Evolutionary conservation across 2,329 filamentous ascomycete species (phyloP).

Genomic region (Ceratocystis destructans): DNA sequence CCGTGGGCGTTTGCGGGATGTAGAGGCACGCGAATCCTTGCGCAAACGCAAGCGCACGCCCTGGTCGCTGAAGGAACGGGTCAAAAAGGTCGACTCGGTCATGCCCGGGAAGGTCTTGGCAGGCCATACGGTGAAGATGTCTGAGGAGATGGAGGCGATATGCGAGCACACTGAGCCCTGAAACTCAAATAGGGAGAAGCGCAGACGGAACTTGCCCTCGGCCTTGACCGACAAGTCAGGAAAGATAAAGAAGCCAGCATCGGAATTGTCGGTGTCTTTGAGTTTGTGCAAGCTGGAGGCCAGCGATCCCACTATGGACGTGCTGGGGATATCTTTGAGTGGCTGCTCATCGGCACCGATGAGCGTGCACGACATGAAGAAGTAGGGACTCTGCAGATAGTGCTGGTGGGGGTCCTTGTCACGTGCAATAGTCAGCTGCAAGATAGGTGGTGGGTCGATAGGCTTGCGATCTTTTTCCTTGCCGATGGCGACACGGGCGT

Average conservation of each 20-base stretch:
- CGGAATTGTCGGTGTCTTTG: constrained; percentile 63
- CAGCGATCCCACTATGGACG: constrained; percentile 54
- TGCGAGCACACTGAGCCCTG: constrained; percentile 25
- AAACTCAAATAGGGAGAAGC: constrained; percentile 61
- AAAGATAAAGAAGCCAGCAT: constrained; percentile 84
- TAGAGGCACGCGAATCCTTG: constrained; percentile 58
- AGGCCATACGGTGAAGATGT: constrained; percentile 51
- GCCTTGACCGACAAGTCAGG: constrained; percentile 69
- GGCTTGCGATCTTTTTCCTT: constrained; percentile 80
- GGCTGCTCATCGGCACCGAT: constrained; percentile 32
- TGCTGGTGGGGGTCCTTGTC: constrained; percentile 35
- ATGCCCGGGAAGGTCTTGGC: constrained; percentile 66
- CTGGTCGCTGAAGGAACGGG: constrained; percentile 72
- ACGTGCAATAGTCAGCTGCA: constrained; percentile 44
- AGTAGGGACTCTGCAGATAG: constrained; percentile 32
- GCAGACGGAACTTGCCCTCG: constrained; percentile 57
- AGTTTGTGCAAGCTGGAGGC: constrained; percentile 71
- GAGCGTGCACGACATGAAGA: constrained; percentile 35
- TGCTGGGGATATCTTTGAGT: constrained; percentile 27
- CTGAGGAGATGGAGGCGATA: constrained; percentile 36
- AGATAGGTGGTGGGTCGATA: constrained; percentile 73
- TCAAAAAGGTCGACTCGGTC: constrained; percentile 67
- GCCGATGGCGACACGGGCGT: constrained; percentile 53
- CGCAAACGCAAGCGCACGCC: constrained; percentile 69
- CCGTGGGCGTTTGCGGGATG: constrained; percentile 32